A percentile compares a stretch with the other conserved stretches of the same genome.
These are phyloP conservation scores for Podosphaera aphanis DNA, from an alignment of 2,329 filamentous ascomycete species.

Conservation along the genomic window DNA sequence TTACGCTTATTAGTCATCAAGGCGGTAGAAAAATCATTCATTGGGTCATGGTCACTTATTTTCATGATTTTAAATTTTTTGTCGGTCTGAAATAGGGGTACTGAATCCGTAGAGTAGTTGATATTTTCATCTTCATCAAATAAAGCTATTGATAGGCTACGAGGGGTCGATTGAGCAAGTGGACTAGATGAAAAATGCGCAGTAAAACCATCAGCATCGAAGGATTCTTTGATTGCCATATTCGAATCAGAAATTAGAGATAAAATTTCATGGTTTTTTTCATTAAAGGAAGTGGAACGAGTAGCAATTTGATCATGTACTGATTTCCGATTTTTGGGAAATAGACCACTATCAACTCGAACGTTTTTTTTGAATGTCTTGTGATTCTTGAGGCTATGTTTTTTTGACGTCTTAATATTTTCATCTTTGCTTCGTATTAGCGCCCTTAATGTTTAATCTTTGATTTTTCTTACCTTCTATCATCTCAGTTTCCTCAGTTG, in stretches of 20 bases:
- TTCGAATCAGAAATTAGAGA: neutral
- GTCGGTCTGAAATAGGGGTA: too few species aligned
- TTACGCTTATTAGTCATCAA: constrained; percentile 4
- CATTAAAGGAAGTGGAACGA: neutral
- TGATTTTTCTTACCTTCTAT: constrained; percentile 7
- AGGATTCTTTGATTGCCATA: neutral
- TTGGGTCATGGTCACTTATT: neutral
- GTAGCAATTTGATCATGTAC: constrained; percentile 7
- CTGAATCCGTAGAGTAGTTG: neutral
- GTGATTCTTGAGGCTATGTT: constrained; percentile 6
- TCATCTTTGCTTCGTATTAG: constrained; percentile 4
- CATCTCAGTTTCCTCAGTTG: constrained; percentile 6
- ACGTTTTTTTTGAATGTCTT: constrained; percentile 7
- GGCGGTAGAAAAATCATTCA: neutral
- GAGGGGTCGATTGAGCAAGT: constrained; percentile 12
- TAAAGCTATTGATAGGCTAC: constrained; percentile 8
- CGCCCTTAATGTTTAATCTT: neutral
- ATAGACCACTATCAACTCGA: constrained; percentile 5
- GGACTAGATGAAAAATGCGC: constrained; percentile 11
- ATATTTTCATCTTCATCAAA: constrained; percentile 5
- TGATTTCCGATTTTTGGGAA: constrained; percentile 5
- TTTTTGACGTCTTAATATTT: constrained; percentile 7
- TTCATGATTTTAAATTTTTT: constrained; percentile 1
- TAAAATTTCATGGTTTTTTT: neutral
- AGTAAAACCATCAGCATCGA: constrained; percentile 6